These are phyloP conservation scores for Flammula alnicola DNA, from an alignment of 1,284 basidiomycete species.

Conservation along the genomic window DNA sequence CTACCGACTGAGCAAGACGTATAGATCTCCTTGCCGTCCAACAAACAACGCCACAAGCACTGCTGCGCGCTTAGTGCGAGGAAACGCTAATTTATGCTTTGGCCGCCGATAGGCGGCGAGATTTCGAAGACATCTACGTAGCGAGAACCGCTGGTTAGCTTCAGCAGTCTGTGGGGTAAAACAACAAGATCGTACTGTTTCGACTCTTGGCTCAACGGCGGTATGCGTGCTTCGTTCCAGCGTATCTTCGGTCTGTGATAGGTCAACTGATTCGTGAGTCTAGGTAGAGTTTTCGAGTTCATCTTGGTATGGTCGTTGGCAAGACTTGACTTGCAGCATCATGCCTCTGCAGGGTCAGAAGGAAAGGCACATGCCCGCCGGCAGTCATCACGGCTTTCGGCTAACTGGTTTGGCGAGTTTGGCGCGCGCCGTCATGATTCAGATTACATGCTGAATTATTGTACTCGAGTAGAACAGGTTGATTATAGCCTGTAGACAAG, in stretches of 20 bases:
- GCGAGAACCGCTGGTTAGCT: neutral
- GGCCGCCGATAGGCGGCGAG: constrained; percentile 58
- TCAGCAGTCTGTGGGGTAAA: neutral
- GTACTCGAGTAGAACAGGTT: too few species aligned
- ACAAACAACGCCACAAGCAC: constrained; percentile 83
- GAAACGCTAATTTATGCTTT: constrained; percentile 47
- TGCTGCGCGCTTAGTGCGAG: constrained; percentile 65
- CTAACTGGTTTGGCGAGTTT: too few species aligned
- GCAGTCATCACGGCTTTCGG: neutral
- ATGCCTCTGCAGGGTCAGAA: neutral
- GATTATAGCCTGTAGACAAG: too few species aligned
- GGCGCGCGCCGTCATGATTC: too few species aligned
- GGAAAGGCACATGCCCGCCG: neutral
- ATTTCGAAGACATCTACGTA: constrained; percentile 61
- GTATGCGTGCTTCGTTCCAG: constrained; percentile 45
- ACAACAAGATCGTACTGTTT: constrained; percentile 38
- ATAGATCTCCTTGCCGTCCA: constrained; percentile 79
- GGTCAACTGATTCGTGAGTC: constrained; percentile 35
- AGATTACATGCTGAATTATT: too few species aligned
- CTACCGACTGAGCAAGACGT: constrained; percentile 79
- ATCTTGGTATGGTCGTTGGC: neutral
- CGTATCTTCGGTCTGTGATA: constrained; percentile 48
- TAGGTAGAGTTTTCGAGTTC: constrained; percentile 20
- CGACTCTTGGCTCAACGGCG: constrained; percentile 50
- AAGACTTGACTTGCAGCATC: neutral